Percentiles rank a stretch among this genome's conserved stretches.
These are phyloP conservation scores for Plasmodium vivax DNA, from an alignment of 169 alveolate genomes.

Conservation along the genomic window DNA sequence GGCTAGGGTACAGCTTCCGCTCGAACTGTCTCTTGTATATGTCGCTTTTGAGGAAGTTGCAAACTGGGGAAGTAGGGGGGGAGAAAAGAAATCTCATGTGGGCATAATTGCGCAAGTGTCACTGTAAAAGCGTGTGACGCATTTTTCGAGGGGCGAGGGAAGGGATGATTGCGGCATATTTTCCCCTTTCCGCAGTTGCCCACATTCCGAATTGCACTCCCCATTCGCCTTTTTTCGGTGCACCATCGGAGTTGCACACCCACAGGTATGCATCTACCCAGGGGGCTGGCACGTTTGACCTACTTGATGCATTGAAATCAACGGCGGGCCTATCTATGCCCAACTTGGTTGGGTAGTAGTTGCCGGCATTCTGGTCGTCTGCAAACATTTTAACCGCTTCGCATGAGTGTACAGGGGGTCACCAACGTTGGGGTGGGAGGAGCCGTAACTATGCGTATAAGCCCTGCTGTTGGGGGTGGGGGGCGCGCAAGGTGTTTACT, in stretches of 20 bases:
- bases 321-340: slow-evolving; percentile 73
- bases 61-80: slow-evolving; percentile 7
- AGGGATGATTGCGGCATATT: not conserved
- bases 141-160: not conserved
- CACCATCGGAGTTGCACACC: not conserved
- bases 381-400: slow-evolving; percentile 24
- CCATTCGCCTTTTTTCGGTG: not conserved
- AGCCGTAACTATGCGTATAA: not conserved
- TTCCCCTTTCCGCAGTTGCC: not conserved
- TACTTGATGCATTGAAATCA: slow-evolving; percentile 68
- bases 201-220: not conserved
- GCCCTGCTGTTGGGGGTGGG: not conserved
- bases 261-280: not conserved
- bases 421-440: not conserved
- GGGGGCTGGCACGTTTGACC: not conserved
- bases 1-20: slow-evolving; percentile 32
- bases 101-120: not conserved
- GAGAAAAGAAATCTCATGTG: not conserved
- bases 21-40: slow-evolving; percentile 62
- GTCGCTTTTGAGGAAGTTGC: slow-evolving; percentile 52
- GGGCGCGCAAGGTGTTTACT: not conserved
- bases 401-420: not conserved
- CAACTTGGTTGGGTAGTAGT: slow-evolving; percentile 47
- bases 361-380: slow-evolving; percentile 48
- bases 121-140: not conserved